Evolutionary conservation across 2,329 filamentous ascomycete species (phyloP).

Genomic region (Nemania serpens): DNA sequence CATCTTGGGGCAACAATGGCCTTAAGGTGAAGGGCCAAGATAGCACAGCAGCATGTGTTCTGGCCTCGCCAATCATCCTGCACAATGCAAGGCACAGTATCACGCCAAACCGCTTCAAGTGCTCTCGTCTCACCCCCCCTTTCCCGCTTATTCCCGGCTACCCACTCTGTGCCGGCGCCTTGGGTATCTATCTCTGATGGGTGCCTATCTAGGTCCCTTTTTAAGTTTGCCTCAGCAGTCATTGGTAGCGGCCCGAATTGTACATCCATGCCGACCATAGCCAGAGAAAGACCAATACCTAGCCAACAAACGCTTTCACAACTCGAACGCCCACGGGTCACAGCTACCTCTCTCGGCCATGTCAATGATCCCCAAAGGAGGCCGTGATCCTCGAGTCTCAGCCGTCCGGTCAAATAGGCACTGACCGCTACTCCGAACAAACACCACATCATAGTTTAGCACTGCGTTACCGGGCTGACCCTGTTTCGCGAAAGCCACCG

Average conservation of each 20-base stretch:
- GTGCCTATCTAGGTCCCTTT: too few relatives aligned
- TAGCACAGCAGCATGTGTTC: conserved; percentile 8
- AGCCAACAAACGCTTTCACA: neutral
- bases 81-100: conserved; percentile 31
- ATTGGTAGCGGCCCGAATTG: conserved; percentile 5
- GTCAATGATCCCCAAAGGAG: neutral
- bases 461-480: neutral
- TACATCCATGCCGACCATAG: neutral
- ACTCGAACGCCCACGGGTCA: neutral
- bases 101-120: conserved; percentile 23
- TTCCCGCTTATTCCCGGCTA: conserved; percentile 19
- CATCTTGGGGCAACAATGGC: neutral
- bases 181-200: neutral
- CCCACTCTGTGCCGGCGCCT: neutral
- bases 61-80: conserved; percentile 28
- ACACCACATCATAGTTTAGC: neutral
- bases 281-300: neutral
- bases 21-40: conserved; percentile 11
- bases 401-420: neutral
- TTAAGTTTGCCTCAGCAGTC: conserved; percentile 1
- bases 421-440: conserved; percentile 17
- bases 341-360: neutral
- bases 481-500: neutral
- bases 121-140: conserved; percentile 23
- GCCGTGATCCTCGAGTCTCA: conserved; percentile 4